Evolutionary conservation across 1,284 basidiomycete genomes (phyloP).

Genomic region (Pascua sp.): DNA sequence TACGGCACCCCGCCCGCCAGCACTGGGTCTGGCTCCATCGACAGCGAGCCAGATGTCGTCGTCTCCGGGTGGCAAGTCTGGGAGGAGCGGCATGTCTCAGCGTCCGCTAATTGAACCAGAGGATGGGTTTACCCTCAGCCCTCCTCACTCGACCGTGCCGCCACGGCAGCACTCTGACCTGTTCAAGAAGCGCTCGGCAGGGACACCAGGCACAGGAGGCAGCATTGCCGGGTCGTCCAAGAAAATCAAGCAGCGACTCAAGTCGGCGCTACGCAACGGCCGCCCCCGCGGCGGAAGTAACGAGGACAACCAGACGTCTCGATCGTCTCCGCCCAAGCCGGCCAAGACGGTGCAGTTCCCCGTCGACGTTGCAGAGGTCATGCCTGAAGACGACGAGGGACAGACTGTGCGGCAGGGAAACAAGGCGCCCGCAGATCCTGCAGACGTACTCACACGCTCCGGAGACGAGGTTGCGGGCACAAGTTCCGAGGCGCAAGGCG

Average conservation of each 20-base stretch:
- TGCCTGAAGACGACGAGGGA: background rate
- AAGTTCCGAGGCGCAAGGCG: conserved; percentile 35
- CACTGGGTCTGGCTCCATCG: no score
- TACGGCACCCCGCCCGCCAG: no score
- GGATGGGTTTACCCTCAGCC: no score
- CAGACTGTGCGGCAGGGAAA: conserved; percentile 21
- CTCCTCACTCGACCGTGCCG: no score
- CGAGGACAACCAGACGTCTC: no score
- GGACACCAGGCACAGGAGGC: background rate
- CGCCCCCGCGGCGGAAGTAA: no score
- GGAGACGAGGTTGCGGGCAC: conserved; percentile 39
- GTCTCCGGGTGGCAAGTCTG: no score
- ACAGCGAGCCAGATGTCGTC: no score
- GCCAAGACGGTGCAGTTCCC: conserved; percentile 44
- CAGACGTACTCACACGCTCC: conserved; percentile 34
- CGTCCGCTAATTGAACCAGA: no score
- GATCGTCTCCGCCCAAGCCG: background rate
- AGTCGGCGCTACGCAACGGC: conserved; percentile 4
- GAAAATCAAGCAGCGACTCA: conserved; percentile 4
- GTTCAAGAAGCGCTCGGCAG: background rate
- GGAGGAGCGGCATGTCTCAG: no score
- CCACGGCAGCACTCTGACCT: background rate
- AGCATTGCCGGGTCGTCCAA: background rate
- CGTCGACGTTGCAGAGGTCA: conserved; percentile 20
- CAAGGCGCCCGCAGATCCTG: conserved; percentile 35